Evolutionary conservation across 176 grass and related monocot species (phyloP), one percentile per base, ranked within the genome.

Genomic region (Canna indica): DNA sequence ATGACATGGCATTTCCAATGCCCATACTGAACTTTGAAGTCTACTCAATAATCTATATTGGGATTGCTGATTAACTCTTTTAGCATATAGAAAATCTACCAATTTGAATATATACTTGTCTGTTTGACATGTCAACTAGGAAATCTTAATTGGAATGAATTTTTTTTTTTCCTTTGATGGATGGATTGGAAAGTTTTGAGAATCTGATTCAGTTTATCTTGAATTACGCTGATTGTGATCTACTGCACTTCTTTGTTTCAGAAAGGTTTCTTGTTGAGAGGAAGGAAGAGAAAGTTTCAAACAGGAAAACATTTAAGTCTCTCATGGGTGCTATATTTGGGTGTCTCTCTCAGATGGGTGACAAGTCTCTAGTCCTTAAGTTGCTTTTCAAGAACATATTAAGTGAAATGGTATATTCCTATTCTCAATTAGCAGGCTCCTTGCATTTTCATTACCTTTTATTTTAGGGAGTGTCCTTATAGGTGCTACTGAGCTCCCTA

Each of bases 341-440:
- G 48, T 85, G 57, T 58, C 79, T 91, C 31, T 85, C 80, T 77
- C 83, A 87, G 82, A 92, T 91, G 86, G 88, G 91, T 72, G 88
- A 90, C 85, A 83, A 76, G 42, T 86, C 81, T 0, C 61, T 97
- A 67, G 71, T 97, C 62, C 88, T 97, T 38, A 85, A 92, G 47
- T 68, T 92, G 59, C 78, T 92, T 56, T 97, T 79, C 76, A 70
- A 77, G 72, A 80, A 42, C 59, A 78, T 92, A 72, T 77, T 83
- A 75, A 70, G 42, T 72, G 93, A 86, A 47, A 79, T 92, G 29
- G 58, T 77, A 79, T 59, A 17, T 30, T 16, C 15, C 0, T 20
- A 17, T 59, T 42, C 7, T 20, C 38, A n/a, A 56, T 56, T 25
- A 24, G 22, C 18, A 17, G 9, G 17, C 38, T 15, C 30, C 25